Base-by-base conservation (phyloP, 1,284 basidiomycete genomes). In the Irpex sp. region DNA sequence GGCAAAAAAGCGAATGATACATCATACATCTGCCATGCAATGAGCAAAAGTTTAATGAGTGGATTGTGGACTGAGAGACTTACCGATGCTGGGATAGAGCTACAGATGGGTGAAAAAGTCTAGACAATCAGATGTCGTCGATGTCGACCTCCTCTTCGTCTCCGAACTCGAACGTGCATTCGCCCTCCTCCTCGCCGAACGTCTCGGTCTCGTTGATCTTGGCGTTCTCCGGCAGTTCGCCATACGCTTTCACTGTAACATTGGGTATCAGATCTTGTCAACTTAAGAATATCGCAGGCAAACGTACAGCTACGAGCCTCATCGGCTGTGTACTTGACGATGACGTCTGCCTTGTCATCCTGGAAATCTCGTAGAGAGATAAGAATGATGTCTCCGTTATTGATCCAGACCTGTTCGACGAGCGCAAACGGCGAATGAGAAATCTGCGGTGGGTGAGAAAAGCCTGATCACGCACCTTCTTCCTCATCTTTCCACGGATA, bases 321-420 rank as follows among this genome's bases (percentile, higher is more conserved):
- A 74, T 98, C 96, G 36, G 95, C 88, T 11, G 95, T 97, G 79
- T 99, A 99, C 79, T 98, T 98, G 75, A 98, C 97, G 73, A 99
- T 98, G 57, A 99, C 97, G 80, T 99, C 97, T 36, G 96, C 97
- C 78, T 98, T 98, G 78, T 95, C 95, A 72, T 99, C 97, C 77
- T 99, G 97, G 87, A 99, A 99, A 62, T 99, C 97, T 70, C 97
- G 93, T 60, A 99, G 84, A 35, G 97, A 99, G 47, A 99, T 83
- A 53, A 99, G 83, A 66, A 99, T 90, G 75, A 99, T 98, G 74
- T 99, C 97, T 70, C 97, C 97, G 72, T 96, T 94, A 75, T 97
- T 97, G 78, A 99, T 99, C 97, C 97, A 99, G 71, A 99, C 96
- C 95, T 97, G 70, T 37, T 43, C 54, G 54, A 13, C 31, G 31